Evolutionary conservation across 2,329 filamentous ascomycete species (phyloP).

Genomic region (Dothistroma pini): DNA sequence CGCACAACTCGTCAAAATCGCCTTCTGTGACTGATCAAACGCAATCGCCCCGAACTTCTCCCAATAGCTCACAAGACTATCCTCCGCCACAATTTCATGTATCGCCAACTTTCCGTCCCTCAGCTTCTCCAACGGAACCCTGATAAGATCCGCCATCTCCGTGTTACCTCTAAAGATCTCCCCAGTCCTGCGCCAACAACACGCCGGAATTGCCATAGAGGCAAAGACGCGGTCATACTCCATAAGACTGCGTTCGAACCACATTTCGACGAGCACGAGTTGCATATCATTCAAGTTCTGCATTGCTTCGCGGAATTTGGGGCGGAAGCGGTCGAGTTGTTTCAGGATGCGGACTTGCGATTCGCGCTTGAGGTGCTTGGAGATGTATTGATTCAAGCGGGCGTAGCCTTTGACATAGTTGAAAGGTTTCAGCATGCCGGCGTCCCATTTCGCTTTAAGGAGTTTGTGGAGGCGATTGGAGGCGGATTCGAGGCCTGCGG

Average conservation of each 20-base stretch:
- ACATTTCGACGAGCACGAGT: conserved; percentile 94
- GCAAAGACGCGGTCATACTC: conserved; percentile 98
- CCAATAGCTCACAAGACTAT: conserved; percentile 95
- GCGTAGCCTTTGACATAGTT: conserved; percentile 98
- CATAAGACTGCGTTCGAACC: conserved; percentile 95
- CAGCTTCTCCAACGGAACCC: conserved; percentile 84
- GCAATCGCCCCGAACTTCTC: conserved; percentile 98
- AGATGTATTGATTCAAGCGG: conserved; percentile 84
- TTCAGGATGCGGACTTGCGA: conserved; percentile 89
- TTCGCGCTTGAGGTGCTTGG: conserved; percentile 74
- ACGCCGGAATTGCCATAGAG: conserved; percentile 97
- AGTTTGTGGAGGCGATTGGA: conserved; percentile 95
- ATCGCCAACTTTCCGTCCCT: conserved; percentile 92
- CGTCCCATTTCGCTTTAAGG: conserved; percentile 92
- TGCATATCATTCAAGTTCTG: conserved; percentile 90
- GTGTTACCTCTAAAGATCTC: conserved; percentile 98
- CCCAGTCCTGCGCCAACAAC: conserved; percentile 92
- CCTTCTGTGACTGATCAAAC: conserved; percentile 90
- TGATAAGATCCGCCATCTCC: conserved; percentile 96
- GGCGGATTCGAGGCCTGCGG: conserved; percentile 77
- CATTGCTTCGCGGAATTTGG: conserved; percentile 93
- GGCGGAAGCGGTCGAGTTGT: conserved; percentile 87
- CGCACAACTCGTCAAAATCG: conserved; percentile 88
- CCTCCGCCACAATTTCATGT: conserved; percentile 93
- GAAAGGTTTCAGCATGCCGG: conserved; percentile 90